Base-by-base conservation (phyloP, 352 stramenopile genomes). In the Pythium utonaiense region DNA sequence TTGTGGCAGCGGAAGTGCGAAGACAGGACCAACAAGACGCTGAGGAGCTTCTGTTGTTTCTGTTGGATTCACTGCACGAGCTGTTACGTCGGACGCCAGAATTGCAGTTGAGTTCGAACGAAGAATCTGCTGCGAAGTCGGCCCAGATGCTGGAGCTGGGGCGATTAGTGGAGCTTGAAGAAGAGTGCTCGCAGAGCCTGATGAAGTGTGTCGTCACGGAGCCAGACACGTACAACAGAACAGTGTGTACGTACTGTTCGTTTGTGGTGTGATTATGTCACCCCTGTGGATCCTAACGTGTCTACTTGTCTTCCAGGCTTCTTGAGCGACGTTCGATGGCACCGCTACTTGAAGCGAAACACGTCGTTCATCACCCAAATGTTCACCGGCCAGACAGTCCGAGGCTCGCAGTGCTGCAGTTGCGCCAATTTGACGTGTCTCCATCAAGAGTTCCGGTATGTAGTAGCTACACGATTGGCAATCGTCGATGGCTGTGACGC, bases 21-120 rank as follows among this genome's bases (percentile, higher is more conserved):
- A 64, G 69, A 36, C 84, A 92, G 49, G 80, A 91, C n/a, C 82
- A 94, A 38, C 82, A 94, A 48, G 84, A 94, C 53, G 84, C 84
- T 2, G 82, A 94, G 79, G 78, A 93, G 47, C 83, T 90, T 55
- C 66, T 93, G 34, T 78, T 77, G 0, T 86, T 89, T 31, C 47
- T 93, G 17, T 60, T 93, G 38, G 80, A 93, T 58, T 56, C 86
- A 13, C 59, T 91, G 8, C 77, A 91, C 50, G 80, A 88, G 7
- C 40, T 87, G n/a, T 33, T 88, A 22, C 45, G 42, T 17, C 38
- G 34, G 16, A 19, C 73, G 56, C n/a, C 49, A 16, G 27, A 36
- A 1, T 12, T 22, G 24, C 17, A 6, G 30, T 36, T 19, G 6
- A 24, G 1, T 36, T 31, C 28, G 9, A 21, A 19, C 16, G 38